Conservation (phyloP, 306 rosid species). For the Hippophae gyantsensis region DNA sequence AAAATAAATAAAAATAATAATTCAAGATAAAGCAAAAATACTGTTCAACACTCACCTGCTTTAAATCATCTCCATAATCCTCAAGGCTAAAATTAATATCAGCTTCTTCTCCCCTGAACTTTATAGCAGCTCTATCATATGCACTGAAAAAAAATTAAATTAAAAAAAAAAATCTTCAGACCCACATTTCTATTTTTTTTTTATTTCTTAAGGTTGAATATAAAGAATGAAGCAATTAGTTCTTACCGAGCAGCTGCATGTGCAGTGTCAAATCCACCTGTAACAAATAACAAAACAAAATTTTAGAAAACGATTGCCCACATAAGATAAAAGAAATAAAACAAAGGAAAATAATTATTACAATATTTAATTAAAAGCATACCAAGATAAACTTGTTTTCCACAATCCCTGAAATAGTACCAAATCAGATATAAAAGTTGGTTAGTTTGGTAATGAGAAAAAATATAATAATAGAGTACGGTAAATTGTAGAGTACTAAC, state of each 20-base stretch:
- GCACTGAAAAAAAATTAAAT: conserved; percentile 19
- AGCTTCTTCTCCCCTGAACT: too few species aligned
- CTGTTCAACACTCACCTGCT: too few species aligned
- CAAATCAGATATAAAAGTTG: conserved; percentile 12
- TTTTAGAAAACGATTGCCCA: not conserved
- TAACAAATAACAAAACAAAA: conserved; percentile 24
- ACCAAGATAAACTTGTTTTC: conserved; percentile 99
- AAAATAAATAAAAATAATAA: too few species aligned
- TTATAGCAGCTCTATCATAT: too few species aligned
- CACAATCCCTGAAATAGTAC: conserved; percentile 71
- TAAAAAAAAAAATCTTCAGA: not conserved
- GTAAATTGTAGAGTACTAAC: conserved; percentile 25
- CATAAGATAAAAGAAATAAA: not conserved
- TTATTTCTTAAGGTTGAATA: not conserved
- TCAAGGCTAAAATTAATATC: too few species aligned
- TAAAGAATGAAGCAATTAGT: not conserved
- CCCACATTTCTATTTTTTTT: not conserved
- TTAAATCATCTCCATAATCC: too few species aligned
- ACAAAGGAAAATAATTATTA: not conserved
- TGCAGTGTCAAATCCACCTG: conserved; percentile 99
- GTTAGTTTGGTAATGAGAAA: not conserved
- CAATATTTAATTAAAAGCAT: conserved; percentile 16
- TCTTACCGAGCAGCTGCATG: conserved; percentile 99
- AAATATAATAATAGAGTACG: not conserved
- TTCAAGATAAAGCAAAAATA: not conserved